phyloP scores from a whole-genome alignment of 495 filamentous ascomycete species.

The Xylaria intraflava region DNA sequence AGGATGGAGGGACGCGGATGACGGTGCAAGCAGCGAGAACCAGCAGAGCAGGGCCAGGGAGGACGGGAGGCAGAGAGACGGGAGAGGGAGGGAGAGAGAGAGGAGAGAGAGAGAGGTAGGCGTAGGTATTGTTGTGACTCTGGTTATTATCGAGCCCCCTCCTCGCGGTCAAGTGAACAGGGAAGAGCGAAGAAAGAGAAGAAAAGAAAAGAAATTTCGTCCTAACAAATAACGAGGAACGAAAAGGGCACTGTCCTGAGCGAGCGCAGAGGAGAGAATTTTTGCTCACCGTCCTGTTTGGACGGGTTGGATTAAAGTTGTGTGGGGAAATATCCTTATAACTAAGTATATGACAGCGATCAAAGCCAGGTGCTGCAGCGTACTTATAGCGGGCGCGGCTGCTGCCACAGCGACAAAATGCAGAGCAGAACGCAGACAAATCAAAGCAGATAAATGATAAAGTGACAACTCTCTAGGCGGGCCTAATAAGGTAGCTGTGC shows the following conservation, averaged over 20 bases:
- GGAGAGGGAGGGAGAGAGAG: neutral
- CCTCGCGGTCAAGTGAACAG: neutral
- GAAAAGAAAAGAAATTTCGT: neutral
- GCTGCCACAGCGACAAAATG: no score
- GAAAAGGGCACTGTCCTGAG: neutral
- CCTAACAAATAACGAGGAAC: neutral
- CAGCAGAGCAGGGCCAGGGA: neutral
- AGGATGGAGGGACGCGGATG: neutral
- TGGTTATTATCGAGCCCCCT: neutral
- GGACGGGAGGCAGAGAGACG: neutral
- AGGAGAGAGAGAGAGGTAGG: neutral
- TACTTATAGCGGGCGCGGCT: no score
- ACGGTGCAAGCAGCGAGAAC: neutral
- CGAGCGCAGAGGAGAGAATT: neutral
- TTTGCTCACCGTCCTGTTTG: slow-evolving; percentile 1
- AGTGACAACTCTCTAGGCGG: no score
- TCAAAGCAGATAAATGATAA: no score
- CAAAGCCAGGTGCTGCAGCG: no score
- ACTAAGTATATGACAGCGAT: neutral
- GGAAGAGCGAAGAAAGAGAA: neutral
- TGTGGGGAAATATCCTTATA: neutral
- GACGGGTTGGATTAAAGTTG: neutral
- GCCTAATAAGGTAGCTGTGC: no score
- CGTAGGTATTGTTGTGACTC: neutral
- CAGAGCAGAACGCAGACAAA: no score